These are phyloP conservation scores for Sclerotinia borealis DNA, from an alignment of 2,329 filamentous ascomycete species.

Conservation along the genomic window DNA sequence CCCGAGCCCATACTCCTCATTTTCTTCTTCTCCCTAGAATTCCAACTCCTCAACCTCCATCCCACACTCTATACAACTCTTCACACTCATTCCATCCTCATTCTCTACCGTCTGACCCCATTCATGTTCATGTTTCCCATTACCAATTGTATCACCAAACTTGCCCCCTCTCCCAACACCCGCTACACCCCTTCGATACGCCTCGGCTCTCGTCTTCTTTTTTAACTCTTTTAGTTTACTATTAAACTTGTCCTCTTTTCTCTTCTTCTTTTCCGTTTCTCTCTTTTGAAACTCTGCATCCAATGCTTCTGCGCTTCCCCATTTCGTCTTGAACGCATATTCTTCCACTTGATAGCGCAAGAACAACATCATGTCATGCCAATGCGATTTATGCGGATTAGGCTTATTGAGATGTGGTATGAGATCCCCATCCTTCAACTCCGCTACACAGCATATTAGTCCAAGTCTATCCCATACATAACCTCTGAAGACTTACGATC, in stretches of 20 bases:
- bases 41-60: constrained; percentile 70
- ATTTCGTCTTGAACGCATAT: constrained; percentile 83
- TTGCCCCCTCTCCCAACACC: constrained; percentile 41
- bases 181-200: constrained; percentile 67
- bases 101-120: constrained; percentile 69
- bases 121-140: constrained; percentile 78
- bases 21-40: constrained; percentile 20
- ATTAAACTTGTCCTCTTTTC: constrained; percentile 89
- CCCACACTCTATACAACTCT: constrained; percentile 70
- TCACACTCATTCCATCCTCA: constrained; percentile 68
- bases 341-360: constrained; percentile 90
- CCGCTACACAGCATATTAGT: constrained; percentile 47
- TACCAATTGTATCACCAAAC: constrained; percentile 73
- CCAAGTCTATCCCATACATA: background rate
- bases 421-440: constrained; percentile 81
- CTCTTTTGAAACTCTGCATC: constrained; percentile 84
- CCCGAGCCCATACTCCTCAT: background rate
- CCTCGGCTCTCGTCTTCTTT: constrained; percentile 86
- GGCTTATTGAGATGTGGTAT: constrained; percentile 83
- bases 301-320: constrained; percentile 79
- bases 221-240: constrained; percentile 84
- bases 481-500: constrained; percentile 56
- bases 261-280: constrained; percentile 70
- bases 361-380: constrained; percentile 99
- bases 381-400: constrained; percentile 92